Evolutionary conservation across 371 early-diverging fungal species (phyloP), one percentile per base, ranked within the genome.

Genomic region (Mucor irregularis): DNA sequence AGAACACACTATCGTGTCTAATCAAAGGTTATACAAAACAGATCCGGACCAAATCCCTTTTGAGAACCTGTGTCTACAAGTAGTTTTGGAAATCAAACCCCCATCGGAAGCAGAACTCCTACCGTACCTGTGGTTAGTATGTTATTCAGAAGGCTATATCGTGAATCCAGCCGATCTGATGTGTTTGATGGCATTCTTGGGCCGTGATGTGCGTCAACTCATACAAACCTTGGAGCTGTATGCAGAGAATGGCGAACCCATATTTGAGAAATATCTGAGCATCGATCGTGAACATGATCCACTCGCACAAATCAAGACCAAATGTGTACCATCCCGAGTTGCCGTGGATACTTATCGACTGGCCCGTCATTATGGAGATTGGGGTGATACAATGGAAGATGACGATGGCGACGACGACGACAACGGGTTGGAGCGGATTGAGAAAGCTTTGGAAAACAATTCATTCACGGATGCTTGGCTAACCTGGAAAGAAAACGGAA

Each of bases 41-140:
- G 73, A 73, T 38, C 48, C 56, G 11, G 47, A 59, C 7, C 62
- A 58, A 22, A 24, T 73, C 3, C 73, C 73, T 7, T 53, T 63
- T 25, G 66, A 69, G 14, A 44, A 24, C 5, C 26, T 73, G 6
- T 56, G 29, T 28, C 29, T 73, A 11, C 66, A 73, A 47, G 42
- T 56, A 2, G 28, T 56, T 1, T 26, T 73, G n/a, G 51, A 53
- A 6, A 37, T 65, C 8, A 51, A 69, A 22, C 50, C 64, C 19
- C 69, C 69, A 5, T 11, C 57, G 2, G 49, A 62, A 26, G 42
- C 17, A 1, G 61, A 60, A 16, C 19, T 73, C 1, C 19, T 72
- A 13, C 68, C 71, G 10, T 78, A 73, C 35, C 39, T 78, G n/a
- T 74, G 74, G 50, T 50, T 78, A 5, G 16, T 78, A 4, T 70